A percentile compares a stretch with the other conserved stretches of the same genome.
Evolutionary conservation across 306 rosid genomes (phyloP).

Genomic region (Carpinus fangiana): DNA sequence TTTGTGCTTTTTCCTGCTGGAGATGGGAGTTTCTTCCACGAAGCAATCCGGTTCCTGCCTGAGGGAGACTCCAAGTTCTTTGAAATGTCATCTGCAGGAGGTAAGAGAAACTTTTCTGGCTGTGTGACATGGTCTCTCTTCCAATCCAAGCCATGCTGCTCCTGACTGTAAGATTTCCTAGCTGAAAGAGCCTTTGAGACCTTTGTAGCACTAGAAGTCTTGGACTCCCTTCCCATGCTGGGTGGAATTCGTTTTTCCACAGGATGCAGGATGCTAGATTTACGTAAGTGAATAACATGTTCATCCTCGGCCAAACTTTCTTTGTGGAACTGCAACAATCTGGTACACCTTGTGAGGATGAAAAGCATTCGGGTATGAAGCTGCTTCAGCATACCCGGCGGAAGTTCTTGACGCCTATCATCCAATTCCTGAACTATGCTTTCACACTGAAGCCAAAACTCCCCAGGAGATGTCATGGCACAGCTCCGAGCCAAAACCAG

Average conservation of each 20-base stretch:
- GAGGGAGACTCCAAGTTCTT: slow-evolving; percentile 58
- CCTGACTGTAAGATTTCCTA: slow-evolving; percentile 90
- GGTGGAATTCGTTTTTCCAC: slow-evolving; percentile 73
- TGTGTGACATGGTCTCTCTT: slow-evolving; percentile 54
- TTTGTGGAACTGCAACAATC: slow-evolving; percentile 93
- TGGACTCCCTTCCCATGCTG: slow-evolving; percentile 56
- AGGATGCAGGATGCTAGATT: slow-evolving; percentile 69
- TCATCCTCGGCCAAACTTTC: slow-evolving; percentile 95
- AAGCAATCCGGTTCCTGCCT: slow-evolving; percentile 71
- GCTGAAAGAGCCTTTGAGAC: slow-evolving; percentile 54
- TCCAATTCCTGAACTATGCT: slow-evolving; percentile 98
- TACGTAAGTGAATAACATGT: slow-evolving; percentile 73
- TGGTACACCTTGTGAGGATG: slow-evolving; percentile 96
- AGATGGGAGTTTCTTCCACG: slow-evolving; percentile 91
- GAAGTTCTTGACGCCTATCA: slow-evolving; percentile 95
- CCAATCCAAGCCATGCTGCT: slow-evolving; percentile 66
- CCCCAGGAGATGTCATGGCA: slow-evolving; percentile 88
- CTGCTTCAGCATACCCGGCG: slow-evolving; percentile 88
- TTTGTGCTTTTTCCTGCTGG: slow-evolving; percentile 53
- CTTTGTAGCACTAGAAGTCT: slow-evolving; percentile 53
- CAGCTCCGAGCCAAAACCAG: slow-evolving; percentile 93
- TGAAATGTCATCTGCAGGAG: slow-evolving; percentile 48
- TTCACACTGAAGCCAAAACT: slow-evolving; percentile 99
- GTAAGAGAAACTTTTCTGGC: slow-evolving; percentile 35
- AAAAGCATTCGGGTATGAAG: slow-evolving; percentile 96